Conservation (phyloP, 805 yeast genomes). For the Myxozyma vanderwaltii region DNA sequence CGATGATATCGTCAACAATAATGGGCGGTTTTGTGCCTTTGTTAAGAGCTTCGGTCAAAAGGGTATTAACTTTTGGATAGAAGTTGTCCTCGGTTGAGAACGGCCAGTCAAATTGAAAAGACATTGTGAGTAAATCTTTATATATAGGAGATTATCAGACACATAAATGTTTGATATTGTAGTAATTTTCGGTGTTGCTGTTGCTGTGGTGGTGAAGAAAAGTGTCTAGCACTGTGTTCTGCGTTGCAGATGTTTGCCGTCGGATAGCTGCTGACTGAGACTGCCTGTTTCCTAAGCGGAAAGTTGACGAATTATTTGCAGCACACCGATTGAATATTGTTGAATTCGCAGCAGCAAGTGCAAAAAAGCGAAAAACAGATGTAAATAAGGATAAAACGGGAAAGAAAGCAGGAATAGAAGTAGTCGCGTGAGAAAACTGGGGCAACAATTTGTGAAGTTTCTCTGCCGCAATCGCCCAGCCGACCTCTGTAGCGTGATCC, state of each 20-base stretch:
- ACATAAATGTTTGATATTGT: too few relatives aligned
- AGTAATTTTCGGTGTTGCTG: too few relatives aligned
- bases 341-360: too few relatives aligned
- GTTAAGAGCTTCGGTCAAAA: constrained; percentile 71
- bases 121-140: constrained; percentile 51
- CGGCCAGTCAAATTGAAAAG: constrained; percentile 78
- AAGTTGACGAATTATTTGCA: too few relatives aligned
- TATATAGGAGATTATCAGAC: neutral
- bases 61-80: constrained; percentile 61
- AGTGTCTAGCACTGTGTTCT: too few relatives aligned
- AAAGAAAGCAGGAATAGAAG: neutral
- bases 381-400: neutral
- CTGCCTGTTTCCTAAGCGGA: too few relatives aligned
- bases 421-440: constrained; percentile 7
- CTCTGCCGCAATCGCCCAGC: neutral
- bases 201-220: too few relatives aligned
- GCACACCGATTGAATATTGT: too few relatives aligned
- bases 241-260: too few relatives aligned
- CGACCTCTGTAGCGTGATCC: constrained; percentile 8
- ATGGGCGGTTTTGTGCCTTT: constrained; percentile 70
- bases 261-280: too few relatives aligned
- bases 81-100: constrained; percentile 67
- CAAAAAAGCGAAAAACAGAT: neutral
- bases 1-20: constrained; percentile 66
- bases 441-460: neutral